Evolutionary conservation across 1,284 basidiomycete genomes (phyloP).

Genomic region (Gomphus sp.): DNA sequence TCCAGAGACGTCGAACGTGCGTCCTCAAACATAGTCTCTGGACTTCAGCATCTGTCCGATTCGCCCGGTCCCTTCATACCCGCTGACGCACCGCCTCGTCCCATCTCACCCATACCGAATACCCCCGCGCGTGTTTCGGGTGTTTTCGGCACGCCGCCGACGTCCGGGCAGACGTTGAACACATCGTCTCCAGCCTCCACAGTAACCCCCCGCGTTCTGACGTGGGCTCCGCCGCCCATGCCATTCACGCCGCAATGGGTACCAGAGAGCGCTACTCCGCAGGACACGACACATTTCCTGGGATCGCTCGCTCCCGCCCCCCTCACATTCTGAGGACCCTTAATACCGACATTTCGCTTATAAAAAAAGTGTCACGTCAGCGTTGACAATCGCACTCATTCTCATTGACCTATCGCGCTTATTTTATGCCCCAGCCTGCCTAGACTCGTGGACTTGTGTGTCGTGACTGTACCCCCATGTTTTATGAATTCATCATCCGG

Average conservation of each 20-base stretch:
- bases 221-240: constrained; percentile 19
- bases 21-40: neutral
- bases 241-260: neutral
- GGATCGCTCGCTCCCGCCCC: neutral
- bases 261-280: neutral
- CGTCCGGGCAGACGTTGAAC: constrained; percentile 10
- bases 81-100: neutral
- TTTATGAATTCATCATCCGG: constrained; percentile 1
- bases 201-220: constrained; percentile 38
- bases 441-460: neutral
- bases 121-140: constrained; percentile 10
- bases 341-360: neutral
- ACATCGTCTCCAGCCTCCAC: constrained; percentile 39
- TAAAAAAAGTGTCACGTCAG: neutral
- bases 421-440: constrained; percentile 1
- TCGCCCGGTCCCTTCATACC: constrained; percentile 1
- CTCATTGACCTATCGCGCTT: neutral
- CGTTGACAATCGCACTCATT: neutral
- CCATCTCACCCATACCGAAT: constrained; percentile 7
- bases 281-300: neutral
- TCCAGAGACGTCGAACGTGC: neutral
- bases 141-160: neutral
- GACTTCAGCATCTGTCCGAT: constrained; percentile 1
- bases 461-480: constrained; percentile 2
- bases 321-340: neutral